Evolutionary conservation across 257 asterid species (phyloP).

Genomic region (Fraxinus quadrangulata): DNA sequence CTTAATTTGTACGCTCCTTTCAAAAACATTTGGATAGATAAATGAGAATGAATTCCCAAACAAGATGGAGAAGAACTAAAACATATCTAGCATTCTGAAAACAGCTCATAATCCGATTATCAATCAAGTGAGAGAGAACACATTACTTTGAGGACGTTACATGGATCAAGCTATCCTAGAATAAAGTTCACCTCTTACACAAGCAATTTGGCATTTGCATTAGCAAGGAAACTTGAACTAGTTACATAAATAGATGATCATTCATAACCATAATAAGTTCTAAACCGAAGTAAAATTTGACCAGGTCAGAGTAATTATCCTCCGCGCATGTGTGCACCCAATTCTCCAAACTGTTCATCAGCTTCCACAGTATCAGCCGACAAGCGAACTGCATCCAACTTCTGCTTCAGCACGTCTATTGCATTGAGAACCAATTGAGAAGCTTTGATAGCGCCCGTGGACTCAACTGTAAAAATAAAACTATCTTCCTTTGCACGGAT

Average conservation of each 20-base stretch:
- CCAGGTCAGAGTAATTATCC: constrained; percentile 46
- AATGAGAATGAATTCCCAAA: neutral
- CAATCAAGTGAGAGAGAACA: neutral
- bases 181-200: constrained; percentile 13
- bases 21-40: neutral
- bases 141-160: constrained; percentile 6
- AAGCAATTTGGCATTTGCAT: constrained; percentile 15
- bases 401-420: constrained; percentile 82
- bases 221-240: constrained; percentile 13
- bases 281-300: neutral
- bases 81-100: neutral
- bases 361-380: constrained; percentile 97
- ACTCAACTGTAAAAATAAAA: constrained; percentile 88
- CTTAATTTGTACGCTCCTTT: neutral
- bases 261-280: constrained; percentile 23
- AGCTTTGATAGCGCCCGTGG: constrained; percentile 90
- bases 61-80: neutral
- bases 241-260: constrained; percentile 28
- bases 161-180: constrained; percentile 16
- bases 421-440: constrained; percentile 85
- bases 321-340: constrained; percentile 99
- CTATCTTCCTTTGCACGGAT: constrained; percentile 88
- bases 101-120: constrained; percentile 9
- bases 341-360: constrained; percentile 94
- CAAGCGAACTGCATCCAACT: constrained; percentile 90